phyloP scores from a whole-genome alignment of 2,329 filamentous ascomycete species.

The Aspergillus uvarum region DNA sequence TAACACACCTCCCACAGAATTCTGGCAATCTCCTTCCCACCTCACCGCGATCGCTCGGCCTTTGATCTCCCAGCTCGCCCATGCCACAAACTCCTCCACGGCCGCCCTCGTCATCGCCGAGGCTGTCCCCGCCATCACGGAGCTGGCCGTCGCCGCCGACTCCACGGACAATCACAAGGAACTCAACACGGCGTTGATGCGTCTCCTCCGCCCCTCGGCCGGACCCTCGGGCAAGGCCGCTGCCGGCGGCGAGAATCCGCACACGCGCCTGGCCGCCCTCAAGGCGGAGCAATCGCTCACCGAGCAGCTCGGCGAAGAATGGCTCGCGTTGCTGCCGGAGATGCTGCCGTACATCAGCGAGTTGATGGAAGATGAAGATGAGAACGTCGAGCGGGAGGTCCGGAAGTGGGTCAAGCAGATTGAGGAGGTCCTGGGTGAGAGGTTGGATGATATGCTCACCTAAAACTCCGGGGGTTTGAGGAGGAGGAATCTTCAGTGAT shows the following conservation, averaged over 20 bases:
- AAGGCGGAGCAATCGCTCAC: constrained; percentile 79
- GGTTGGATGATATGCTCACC: constrained; percentile 86
- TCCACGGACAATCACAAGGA: constrained; percentile 89
- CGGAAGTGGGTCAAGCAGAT: constrained; percentile 87
- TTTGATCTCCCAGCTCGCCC: constrained; percentile 66
- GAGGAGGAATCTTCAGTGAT: background rate
- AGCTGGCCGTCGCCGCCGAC: constrained; percentile 76
- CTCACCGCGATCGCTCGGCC: constrained; percentile 71
- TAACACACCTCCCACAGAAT: constrained; percentile 51
- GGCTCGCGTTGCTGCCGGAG: constrained; percentile 85
- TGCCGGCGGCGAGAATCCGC: constrained; percentile 57
- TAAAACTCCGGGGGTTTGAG: constrained; percentile 44
- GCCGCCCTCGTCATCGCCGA: constrained; percentile 52
- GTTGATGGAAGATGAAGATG: constrained; percentile 93
- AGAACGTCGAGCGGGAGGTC: constrained; percentile 85
- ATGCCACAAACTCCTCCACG: constrained; percentile 38
- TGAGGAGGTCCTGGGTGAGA: constrained; percentile 85
- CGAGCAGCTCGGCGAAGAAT: constrained; percentile 82
- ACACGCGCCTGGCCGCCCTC: constrained; percentile 77
- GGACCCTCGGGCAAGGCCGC: constrained; percentile 25
- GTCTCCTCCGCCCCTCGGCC: constrained; percentile 65
- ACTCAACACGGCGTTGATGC: constrained; percentile 75
- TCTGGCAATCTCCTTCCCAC: constrained; percentile 91
- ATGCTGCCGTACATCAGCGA: constrained; percentile 97
- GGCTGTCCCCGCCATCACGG: constrained; percentile 72